Conservation (phyloP, 805 yeast genomes). For the Yamadazyma takamatsuzukensis region DNA sequence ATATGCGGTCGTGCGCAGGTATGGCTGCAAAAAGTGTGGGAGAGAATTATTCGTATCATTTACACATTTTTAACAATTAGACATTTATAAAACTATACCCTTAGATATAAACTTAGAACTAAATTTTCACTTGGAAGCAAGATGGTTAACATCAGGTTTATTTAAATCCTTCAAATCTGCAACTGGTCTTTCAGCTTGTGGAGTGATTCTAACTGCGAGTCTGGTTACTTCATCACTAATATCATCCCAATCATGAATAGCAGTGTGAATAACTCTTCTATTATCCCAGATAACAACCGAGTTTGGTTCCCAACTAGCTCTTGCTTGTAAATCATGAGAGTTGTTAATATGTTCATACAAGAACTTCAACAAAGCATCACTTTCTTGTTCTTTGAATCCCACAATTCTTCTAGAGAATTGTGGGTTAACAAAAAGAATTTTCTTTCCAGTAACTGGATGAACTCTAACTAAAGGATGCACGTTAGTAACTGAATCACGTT, state of each 20-base stretch:
- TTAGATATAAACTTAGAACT: no score
- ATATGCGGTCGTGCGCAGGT: no score
- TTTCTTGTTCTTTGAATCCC: constrained; percentile 37
- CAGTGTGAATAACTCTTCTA: constrained; percentile 34
- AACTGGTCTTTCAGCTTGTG: constrained; percentile 39
- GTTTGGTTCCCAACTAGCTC: constrained; percentile 34
- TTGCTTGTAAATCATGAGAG: constrained; percentile 35
- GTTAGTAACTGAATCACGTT: constrained; percentile 33
- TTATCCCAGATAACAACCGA: constrained; percentile 41
- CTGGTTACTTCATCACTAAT: constrained; percentile 23
- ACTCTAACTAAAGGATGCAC: constrained; percentile 38
- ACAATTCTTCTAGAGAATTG: constrained; percentile 33
- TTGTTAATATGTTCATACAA: constrained; percentile 29
- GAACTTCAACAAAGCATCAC: constrained; percentile 30
- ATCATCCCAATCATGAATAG: constrained; percentile 33
- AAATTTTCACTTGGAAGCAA: no score
- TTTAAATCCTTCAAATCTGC: constrained; percentile 34
- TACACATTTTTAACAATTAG: no score
- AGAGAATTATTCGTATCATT: no score
- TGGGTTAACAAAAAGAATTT: constrained; percentile 32
- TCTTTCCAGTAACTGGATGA: constrained; percentile 37
- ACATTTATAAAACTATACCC: no score
- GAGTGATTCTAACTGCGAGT: constrained; percentile 35
- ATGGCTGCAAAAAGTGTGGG: no score
- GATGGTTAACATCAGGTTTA: constrained; percentile 19